Evolutionary conservation across 2,329 filamentous ascomycete genomes (phyloP).

Genomic region (Ceratocystis diversiconidia): DNA sequence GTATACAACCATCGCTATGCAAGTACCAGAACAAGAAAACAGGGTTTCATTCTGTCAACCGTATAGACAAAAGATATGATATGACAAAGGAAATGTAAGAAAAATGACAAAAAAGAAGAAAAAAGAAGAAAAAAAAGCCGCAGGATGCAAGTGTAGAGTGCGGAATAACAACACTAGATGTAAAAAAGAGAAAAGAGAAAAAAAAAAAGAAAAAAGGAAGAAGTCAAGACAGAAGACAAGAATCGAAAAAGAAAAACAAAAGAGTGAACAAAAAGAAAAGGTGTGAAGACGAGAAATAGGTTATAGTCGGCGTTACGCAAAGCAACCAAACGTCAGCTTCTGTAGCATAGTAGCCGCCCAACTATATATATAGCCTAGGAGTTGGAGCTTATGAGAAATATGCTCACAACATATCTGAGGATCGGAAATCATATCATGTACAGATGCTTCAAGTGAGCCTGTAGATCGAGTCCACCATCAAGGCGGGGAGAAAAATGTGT

Average conservation of each 20-base stretch:
- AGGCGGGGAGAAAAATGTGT: neutral
- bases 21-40: slow-evolving; percentile 7
- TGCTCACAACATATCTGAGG: neutral
- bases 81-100: slow-evolving; percentile 10
- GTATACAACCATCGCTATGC: slow-evolving; percentile 8
- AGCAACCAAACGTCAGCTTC: neutral
- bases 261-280: neutral
- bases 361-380: neutral
- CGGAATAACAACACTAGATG: neutral
- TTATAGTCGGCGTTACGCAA: neutral
- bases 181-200: neutral
- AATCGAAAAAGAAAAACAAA: neutral
- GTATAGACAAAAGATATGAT: slow-evolving; percentile 3
- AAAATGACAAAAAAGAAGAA: neutral
- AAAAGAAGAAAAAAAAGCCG: neutral
- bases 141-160: neutral
- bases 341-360: neutral
- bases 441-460: neutral
- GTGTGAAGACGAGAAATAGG: neutral
- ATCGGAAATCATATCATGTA: neutral
- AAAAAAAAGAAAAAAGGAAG: neutral
- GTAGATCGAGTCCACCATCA: neutral
- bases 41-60: slow-evolving; percentile 6
- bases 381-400: neutral
- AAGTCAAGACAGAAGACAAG: neutral